phyloP scores from a whole-genome alignment of 257 asterid species.

The Datura wrightii region DNA sequence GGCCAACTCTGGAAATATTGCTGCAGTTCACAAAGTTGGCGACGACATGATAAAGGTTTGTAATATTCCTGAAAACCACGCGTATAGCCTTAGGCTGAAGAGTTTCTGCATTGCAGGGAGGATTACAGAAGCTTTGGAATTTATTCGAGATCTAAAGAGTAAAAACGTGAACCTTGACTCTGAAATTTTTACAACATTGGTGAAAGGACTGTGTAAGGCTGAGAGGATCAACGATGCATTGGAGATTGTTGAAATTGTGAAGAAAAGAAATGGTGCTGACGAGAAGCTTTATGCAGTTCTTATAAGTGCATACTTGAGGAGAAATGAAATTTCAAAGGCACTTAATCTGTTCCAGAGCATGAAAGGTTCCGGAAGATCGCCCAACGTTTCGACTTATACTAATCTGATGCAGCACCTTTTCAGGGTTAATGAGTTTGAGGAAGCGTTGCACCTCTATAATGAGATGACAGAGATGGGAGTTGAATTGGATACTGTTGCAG shows the following conservation, averaged over 20 bases:
- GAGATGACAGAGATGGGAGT: constrained; percentile 71
- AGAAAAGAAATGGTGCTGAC: constrained; percentile 54
- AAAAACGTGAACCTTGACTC: constrained; percentile 55
- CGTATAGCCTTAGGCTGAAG: constrained; percentile 60
- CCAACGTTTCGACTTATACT: constrained; percentile 61
- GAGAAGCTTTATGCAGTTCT: constrained; percentile 55
- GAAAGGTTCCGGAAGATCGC: constrained; percentile 55
- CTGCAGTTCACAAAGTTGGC: constrained; percentile 52
- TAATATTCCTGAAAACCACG: constrained; percentile 51
- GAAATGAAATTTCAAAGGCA: constrained; percentile 62
- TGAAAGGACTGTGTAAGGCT: constrained; percentile 76
- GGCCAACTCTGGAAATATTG: constrained; percentile 61
- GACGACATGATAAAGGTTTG: constrained; percentile 59
- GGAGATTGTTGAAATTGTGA: constrained; percentile 80
- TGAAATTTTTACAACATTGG: constrained; percentile 56
- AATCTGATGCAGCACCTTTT: constrained; percentile 71
- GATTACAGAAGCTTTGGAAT: constrained; percentile 74
- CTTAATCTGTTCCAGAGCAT: constrained; percentile 57
- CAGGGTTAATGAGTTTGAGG: constrained; percentile 58
- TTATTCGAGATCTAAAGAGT: constrained; percentile 67
- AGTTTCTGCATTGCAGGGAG: constrained; percentile 74
- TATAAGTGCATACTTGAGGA: constrained; percentile 58
- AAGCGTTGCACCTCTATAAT: constrained; percentile 61
- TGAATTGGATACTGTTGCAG: constrained; percentile 62
- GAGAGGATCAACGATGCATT: constrained; percentile 70